phyloP scores from a whole-genome alignment of 192 early-diverging fungal genomes.

The Allomyces macrogynus region DNA sequence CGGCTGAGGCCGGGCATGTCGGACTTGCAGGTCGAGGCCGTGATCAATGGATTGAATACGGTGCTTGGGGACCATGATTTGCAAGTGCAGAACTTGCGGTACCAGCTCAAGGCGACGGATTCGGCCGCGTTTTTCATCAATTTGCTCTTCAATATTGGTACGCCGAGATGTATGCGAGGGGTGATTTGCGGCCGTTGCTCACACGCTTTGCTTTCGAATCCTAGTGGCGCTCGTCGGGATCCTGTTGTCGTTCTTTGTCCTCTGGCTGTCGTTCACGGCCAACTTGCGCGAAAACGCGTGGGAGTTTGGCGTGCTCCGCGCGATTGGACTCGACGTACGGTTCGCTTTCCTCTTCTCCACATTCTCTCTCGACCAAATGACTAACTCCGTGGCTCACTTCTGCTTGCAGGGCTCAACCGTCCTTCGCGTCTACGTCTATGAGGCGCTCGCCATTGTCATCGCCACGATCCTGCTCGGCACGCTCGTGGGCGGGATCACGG shows the following conservation, averaged over 20 bases:
- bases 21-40: constrained; percentile 3
- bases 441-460: constrained; percentile 12
- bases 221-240: constrained; percentile 13
- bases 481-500: constrained; percentile 6
- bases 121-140: constrained; percentile 8
- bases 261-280: constrained; percentile 15
- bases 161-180: neutral
- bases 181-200: too few relatives aligned
- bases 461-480: constrained; percentile 11
- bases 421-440: constrained; percentile 10
- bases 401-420: constrained; percentile 5
- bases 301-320: constrained; percentile 16
- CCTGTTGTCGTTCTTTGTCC: constrained; percentile 13
- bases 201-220: too few relatives aligned
- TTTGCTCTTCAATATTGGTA: constrained; percentile 11
- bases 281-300: constrained; percentile 15
- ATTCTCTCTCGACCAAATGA: too few relatives aligned
- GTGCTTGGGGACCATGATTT: constrained; percentile 7
- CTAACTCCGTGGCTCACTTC: too few relatives aligned
- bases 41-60: constrained; percentile 6
- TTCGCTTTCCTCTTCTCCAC: neutral
- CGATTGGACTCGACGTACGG: constrained; percentile 11
- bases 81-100: constrained; percentile 3
- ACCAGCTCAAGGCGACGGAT: constrained; percentile 5
- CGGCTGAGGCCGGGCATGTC: neutral